These are phyloP conservation scores for Talaromyces sp. DNA, from an alignment of 2,329 filamentous ascomycete species.

Conservation along the genomic window DNA sequence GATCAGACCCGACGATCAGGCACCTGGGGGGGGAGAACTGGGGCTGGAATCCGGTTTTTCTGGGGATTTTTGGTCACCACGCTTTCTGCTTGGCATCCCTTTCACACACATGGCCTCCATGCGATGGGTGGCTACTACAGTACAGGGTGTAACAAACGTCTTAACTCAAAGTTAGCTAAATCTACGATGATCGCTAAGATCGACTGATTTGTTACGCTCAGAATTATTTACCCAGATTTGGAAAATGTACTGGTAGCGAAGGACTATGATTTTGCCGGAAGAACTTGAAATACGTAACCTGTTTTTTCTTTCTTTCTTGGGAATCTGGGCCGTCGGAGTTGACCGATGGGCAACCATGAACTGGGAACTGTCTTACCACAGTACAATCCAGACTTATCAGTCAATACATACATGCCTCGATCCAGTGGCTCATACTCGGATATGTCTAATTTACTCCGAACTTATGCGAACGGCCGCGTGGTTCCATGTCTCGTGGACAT, in stretches of 20 bases:
- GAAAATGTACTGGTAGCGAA: neutral
- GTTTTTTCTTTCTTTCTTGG: neutral
- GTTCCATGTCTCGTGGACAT: neutral
- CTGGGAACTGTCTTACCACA: neutral
- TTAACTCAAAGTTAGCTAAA: neutral
- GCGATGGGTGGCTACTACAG: neutral
- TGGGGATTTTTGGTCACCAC: neutral
- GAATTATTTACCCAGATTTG: too few relatives aligned
- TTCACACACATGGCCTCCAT: neutral
- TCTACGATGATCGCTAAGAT: neutral
- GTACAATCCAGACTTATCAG: neutral
- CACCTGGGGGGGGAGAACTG: neutral
- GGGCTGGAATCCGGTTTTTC: constrained; percentile 1
- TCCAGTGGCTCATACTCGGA: neutral
- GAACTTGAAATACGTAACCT: too few relatives aligned
- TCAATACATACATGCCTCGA: neutral
- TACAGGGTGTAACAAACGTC: neutral
- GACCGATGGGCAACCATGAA: neutral
- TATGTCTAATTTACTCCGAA: neutral
- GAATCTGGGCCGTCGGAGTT: neutral
- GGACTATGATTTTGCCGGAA: neutral
- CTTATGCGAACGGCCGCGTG: neutral
- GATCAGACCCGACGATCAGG: neutral
- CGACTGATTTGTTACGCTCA: too few relatives aligned
- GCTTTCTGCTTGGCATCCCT: neutral